Percentiles rank a stretch among this genome's conserved stretches.
These are phyloP conservation scores for Penicillium sp. DNA, from an alignment of 2,329 filamentous ascomycete species.

Conservation along the genomic window DNA sequence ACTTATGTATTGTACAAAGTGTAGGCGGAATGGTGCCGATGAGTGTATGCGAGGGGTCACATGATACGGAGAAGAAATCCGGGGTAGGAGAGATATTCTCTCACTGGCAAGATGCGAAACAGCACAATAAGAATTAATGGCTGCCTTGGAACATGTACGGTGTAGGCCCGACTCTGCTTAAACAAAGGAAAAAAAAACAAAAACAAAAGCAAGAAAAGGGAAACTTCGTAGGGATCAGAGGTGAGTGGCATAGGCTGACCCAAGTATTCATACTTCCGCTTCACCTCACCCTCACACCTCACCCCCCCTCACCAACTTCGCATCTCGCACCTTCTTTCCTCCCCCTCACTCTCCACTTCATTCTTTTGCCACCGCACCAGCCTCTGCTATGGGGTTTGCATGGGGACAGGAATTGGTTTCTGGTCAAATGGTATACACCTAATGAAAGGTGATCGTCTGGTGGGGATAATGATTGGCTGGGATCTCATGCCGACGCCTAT, in stretches of 20 bases:
- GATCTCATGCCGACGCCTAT: constrained; percentile 21
- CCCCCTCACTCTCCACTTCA: not conserved
- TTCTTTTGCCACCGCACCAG: not conserved
- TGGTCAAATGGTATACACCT: not conserved
- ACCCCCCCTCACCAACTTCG: no score
- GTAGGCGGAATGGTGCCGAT: no score
- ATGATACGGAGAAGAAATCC: constrained; percentile 1
- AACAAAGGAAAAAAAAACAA: no score
- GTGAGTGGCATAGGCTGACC: no score
- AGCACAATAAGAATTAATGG: no score
- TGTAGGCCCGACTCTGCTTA: no score
- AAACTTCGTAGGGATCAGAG: no score
- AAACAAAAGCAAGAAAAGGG: no score
- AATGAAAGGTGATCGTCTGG: not conserved
- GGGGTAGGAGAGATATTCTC: not conserved
- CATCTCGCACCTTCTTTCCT: not conserved
- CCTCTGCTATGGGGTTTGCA: not conserved
- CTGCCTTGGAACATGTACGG: no score
- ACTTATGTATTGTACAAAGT: no score
- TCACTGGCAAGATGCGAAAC: not conserved
- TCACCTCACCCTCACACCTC: no score
- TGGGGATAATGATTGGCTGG: constrained; percentile 27
- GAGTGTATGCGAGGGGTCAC: not conserved
- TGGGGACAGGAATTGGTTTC: not conserved
- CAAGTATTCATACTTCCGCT: not conserved